A percentile compares a stretch with the other conserved stretches of the same genome.
phyloP scores from a whole-genome alignment of 1,284 basidiomycete species.

The Ustilago lituana region DNA sequence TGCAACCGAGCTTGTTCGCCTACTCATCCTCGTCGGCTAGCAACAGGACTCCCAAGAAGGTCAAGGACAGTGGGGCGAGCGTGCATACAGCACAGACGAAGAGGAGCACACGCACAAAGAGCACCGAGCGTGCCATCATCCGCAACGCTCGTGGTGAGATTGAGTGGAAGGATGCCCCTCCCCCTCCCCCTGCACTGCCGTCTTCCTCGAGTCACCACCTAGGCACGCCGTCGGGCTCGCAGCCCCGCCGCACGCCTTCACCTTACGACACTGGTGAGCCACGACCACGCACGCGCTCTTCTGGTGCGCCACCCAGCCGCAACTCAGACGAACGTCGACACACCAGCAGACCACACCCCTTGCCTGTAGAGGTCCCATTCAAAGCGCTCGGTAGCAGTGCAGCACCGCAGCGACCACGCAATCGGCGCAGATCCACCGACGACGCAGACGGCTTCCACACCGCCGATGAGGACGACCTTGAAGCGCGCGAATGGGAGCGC shows the following conservation, averaged over 20 bases:
- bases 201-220: slow-evolving; percentile 6
- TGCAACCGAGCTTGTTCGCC: slow-evolving; percentile 44
- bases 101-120: slow-evolving; percentile 22
- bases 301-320: slow-evolving; percentile 2
- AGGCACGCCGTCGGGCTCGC: not conserved
- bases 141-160: slow-evolving; percentile 50
- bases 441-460: slow-evolving; percentile 40
- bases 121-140: slow-evolving; percentile 25
- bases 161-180: slow-evolving; percentile 45
- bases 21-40: slow-evolving; percentile 10
- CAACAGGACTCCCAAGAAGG: slow-evolving; percentile 13
- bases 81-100: slow-evolving; percentile 25
- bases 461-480: slow-evolving; percentile 39
- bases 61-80: slow-evolving; percentile 35
- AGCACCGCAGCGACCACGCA: slow-evolving; percentile 9
- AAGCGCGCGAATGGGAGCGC: slow-evolving; percentile 45
- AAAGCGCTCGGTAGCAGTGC: slow-evolving; percentile 15
- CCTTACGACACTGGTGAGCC: slow-evolving; percentile 11
- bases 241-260: slow-evolving; percentile 15
- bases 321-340: slow-evolving; percentile 20
- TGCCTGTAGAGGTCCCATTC: slow-evolving; percentile 12
- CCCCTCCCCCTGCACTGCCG: slow-evolving; percentile 3
- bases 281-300: slow-evolving; percentile 15
- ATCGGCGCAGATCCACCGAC: slow-evolving; percentile 31
- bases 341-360: slow-evolving; percentile 3